Conservation (phyloP, 306 rosid species). For the Arachis stenosperma region DNA sequence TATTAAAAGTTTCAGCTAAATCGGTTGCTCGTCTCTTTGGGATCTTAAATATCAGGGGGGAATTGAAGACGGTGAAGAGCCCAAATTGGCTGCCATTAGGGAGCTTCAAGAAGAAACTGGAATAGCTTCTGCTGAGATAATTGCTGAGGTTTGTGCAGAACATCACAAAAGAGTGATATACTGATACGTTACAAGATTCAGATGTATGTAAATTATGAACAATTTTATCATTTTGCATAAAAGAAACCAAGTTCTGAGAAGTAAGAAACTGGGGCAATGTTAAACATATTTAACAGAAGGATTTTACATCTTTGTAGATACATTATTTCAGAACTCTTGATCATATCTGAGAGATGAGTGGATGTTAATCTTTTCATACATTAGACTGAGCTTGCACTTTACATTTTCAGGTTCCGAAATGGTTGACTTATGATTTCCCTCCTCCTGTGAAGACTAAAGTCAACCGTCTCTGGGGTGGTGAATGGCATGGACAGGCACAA, state of each 20-base stretch:
- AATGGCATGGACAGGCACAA: constrained; percentile 99
- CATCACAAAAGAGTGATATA: background rate
- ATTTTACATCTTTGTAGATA: constrained; percentile 14
- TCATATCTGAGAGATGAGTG: background rate
- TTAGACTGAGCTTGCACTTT: constrained; percentile 41
- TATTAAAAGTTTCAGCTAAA: constrained; percentile 18
- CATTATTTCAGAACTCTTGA: constrained; percentile 15
- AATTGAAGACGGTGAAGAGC: constrained; percentile 96
- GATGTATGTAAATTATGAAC: background rate
- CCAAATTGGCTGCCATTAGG: constrained; percentile 83
- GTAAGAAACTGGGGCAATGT: constrained; percentile 3
- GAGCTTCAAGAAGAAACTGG: constrained; percentile 96
- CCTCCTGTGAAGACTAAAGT: constrained; percentile 95
- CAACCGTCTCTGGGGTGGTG: constrained; percentile 96
- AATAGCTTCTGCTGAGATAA: constrained; percentile 75
- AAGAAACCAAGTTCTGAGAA: constrained; percentile 5
- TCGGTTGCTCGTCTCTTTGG: background rate
- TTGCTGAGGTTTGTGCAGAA: constrained; percentile 67
- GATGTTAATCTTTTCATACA: constrained; percentile 22
- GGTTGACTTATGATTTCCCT: constrained; percentile 97
- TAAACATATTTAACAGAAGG: constrained; percentile 15
- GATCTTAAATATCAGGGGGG: constrained; percentile 67
- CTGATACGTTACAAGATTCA: constrained; percentile 1
- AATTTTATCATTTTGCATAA: background rate
- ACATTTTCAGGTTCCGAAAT: constrained; percentile 78